Evolutionary conservation across 2,329 filamentous ascomycete genomes (phyloP).

Genomic region (Sphaerulina populicola): DNA sequence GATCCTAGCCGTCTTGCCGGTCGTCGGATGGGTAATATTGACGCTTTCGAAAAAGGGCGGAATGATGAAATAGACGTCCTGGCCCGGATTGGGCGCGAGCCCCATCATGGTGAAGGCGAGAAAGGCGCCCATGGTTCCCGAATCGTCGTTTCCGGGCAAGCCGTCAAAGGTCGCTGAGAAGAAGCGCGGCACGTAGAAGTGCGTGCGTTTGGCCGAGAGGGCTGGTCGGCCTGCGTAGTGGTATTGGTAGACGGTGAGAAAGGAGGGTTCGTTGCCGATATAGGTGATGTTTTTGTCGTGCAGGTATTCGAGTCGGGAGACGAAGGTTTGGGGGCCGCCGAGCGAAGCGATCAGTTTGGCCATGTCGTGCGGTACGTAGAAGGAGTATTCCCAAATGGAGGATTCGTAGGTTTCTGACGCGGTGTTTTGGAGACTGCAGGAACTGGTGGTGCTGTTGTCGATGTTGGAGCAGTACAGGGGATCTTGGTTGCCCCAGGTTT

Average conservation of each 20-base stretch:
- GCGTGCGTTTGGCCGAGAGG: slow-evolving; percentile 33
- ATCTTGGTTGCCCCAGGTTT: slow-evolving; percentile 50
- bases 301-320: slow-evolving; percentile 52
- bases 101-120: slow-evolving; percentile 36
- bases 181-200: slow-evolving; percentile 35
- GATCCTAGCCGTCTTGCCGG: slow-evolving; percentile 35
- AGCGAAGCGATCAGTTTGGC: slow-evolving; percentile 42
- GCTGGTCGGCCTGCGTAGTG: slow-evolving; percentile 37
- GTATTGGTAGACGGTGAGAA: slow-evolving; percentile 33
- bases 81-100: slow-evolving; percentile 29
- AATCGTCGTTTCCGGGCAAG: slow-evolving; percentile 29
- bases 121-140: slow-evolving; percentile 37
- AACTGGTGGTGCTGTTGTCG: slow-evolving; percentile 18
- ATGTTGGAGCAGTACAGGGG: slow-evolving; percentile 38
- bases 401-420: slow-evolving; percentile 59
- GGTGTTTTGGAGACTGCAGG: slow-evolving; percentile 46
- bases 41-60: slow-evolving; percentile 37
- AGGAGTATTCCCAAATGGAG: slow-evolving; percentile 60
- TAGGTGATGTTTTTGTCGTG: slow-evolving; percentile 50
- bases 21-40: slow-evolving; percentile 31
- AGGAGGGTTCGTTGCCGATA: slow-evolving; percentile 56
- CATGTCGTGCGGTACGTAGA: slow-evolving; percentile 59
- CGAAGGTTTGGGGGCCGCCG: slow-evolving; percentile 51
- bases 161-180: slow-evolving; percentile 34
- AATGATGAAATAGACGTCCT: slow-evolving; percentile 37